Conservation (phyloP, 2,329 filamentous ascomycete genomes). For the Pyrenophora teres region DNA sequence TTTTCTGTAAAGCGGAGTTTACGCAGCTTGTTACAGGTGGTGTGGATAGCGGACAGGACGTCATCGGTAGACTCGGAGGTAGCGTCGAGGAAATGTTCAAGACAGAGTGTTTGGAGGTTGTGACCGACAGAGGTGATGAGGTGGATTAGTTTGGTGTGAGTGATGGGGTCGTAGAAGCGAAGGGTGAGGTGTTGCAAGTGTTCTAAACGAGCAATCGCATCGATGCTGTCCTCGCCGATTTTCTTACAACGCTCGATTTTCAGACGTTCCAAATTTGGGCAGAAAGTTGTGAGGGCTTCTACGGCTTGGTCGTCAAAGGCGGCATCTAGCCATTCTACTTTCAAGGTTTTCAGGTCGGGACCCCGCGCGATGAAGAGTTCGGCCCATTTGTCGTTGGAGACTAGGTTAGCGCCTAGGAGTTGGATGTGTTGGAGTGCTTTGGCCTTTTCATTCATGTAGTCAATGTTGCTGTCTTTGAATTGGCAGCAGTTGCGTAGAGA, state of each 20-base stretch:
- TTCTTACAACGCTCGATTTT: conserved; percentile 83
- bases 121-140: conserved; percentile 67
- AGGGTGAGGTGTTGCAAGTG: conserved; percentile 77
- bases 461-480: conserved; percentile 82
- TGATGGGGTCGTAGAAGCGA: conserved; percentile 63
- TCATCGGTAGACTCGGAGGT: conserved; percentile 60
- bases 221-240: conserved; percentile 68
- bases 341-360: conserved; percentile 66
- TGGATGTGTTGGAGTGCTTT: conserved; percentile 73
- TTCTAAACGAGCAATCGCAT: conserved; percentile 64
- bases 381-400: conserved; percentile 77
- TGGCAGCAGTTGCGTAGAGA: conserved; percentile 86
- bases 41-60: conserved; percentile 72
- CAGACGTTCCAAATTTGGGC: conserved; percentile 71
- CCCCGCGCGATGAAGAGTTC: conserved; percentile 71
- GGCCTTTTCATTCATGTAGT: conserved; percentile 77
- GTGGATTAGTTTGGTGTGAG: conserved; percentile 62
- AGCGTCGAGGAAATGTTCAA: conserved; percentile 68
- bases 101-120: conserved; percentile 75
- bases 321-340: conserved; percentile 82
- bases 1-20: conserved; percentile 86
- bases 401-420: conserved; percentile 81
- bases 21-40: conserved; percentile 66
- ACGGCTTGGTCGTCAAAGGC: conserved; percentile 77
- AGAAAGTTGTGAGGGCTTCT: conserved; percentile 63